Percentiles rank a stretch among this genome's conserved stretches.
Evolutionary conservation across 345 rosid species (phyloP).

Genomic region (Punica granatum): DNA sequence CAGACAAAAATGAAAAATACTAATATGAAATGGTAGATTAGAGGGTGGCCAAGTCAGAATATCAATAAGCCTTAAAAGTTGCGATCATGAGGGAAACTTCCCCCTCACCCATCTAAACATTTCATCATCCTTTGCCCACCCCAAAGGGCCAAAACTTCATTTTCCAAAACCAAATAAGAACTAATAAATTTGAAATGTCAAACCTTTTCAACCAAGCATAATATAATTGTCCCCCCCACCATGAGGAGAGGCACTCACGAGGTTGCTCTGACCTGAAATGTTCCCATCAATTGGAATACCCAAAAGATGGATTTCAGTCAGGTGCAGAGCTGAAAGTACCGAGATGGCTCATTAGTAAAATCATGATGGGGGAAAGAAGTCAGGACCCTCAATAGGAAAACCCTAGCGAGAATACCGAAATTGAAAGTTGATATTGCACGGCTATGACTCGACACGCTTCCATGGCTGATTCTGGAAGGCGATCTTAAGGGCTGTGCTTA

Average conservation of each 20-base stretch:
- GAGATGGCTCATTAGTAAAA: neutral
- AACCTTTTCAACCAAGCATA: neutral
- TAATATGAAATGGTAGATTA: neutral
- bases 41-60: neutral
- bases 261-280: neutral
- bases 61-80: neutral
- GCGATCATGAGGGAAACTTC: neutral
- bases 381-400: constrained; percentile 1
- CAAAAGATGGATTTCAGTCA: neutral
- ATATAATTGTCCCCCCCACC: neutral
- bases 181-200: neutral
- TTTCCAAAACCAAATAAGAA: neutral
- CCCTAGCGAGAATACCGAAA: neutral
- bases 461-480: constrained; percentile 8
- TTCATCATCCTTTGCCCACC: neutral
- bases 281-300: neutral
- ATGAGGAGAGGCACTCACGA: neutral
- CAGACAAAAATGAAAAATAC: neutral
- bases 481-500: constrained; percentile 13
- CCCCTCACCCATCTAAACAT: constrained; percentile 2
- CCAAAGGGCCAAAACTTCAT: neutral
- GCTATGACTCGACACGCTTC: constrained; percentile 13
- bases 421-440: neutral
- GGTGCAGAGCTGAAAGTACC: neutral
- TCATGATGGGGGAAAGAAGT: neutral